Evolutionary conservation across 2,329 filamentous ascomycete species (phyloP).

Genomic region (Aspergillus sp.): DNA sequence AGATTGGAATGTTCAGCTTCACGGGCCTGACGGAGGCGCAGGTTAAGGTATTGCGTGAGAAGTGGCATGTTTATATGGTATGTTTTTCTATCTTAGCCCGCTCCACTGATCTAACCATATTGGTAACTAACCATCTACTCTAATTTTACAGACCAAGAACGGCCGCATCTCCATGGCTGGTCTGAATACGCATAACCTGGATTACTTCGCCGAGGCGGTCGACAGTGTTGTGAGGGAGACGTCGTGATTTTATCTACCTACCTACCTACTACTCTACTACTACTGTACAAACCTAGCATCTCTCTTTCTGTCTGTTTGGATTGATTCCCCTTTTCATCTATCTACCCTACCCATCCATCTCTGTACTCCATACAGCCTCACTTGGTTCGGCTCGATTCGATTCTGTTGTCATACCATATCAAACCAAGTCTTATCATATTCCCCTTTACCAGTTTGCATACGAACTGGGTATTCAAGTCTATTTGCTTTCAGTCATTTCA

Average conservation of each 20-base stretch:
- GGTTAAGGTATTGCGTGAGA: conserved; percentile 46
- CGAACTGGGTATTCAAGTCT: neutral
- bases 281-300: neutral
- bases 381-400: neutral
- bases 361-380: neutral
- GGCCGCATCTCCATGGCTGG: conserved; percentile 98
- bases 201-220: conserved; percentile 88
- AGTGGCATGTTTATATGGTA: conserved; percentile 54
- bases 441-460: neutral
- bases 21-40: conserved; percentile 53
- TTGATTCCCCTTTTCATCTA: neutral
- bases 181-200: conserved; percentile 87
- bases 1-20: conserved; percentile 99
- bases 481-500: neutral
- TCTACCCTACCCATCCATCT: neutral
- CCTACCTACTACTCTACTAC: neutral
- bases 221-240: conserved; percentile 70
- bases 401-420: neutral
- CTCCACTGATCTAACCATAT: neutral
- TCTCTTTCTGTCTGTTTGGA: neutral
- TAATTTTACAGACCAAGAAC: conserved; percentile 71
- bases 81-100: conserved; percentile 10
- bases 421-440: neutral
- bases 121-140: neutral
- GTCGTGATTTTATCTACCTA: conserved; percentile 20